Percentiles rank a stretch among this genome's conserved stretches.
Evolutionary conservation across 2,329 filamentous ascomycete species (phyloP).

Genomic region (Sclerotinia glacialis): DNA sequence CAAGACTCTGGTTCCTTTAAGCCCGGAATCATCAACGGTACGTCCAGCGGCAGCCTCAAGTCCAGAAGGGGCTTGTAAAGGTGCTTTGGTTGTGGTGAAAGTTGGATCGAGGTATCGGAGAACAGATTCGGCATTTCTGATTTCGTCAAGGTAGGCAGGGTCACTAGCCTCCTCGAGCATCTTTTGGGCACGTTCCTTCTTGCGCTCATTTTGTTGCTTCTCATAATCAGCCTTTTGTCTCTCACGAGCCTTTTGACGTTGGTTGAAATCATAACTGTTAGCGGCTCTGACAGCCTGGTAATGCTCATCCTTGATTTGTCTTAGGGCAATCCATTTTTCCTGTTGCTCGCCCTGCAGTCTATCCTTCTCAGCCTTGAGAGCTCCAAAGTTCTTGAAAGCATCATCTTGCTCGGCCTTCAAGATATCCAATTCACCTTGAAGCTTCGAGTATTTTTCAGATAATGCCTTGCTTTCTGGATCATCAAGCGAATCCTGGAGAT

Average conservation of each 20-base stretch:
- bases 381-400: conserved; percentile 82
- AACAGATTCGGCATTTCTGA: conserved; percentile 80
- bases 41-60: conserved; percentile 77
- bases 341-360: conserved; percentile 83
- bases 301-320: conserved; percentile 86
- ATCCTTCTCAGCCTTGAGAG: conserved; percentile 79
- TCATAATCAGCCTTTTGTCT: conserved; percentile 79
- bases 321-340: conserved; percentile 77
- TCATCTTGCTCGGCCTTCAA: conserved; percentile 93
- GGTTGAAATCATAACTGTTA: conserved; percentile 78
- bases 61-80: conserved; percentile 62
- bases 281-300: conserved; percentile 79
- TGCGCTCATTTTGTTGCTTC: conserved; percentile 66
- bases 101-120: conserved; percentile 88
- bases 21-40: conserved; percentile 76
- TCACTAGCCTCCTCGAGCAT: conserved; percentile 78
- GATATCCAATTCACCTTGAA: conserved; percentile 82
- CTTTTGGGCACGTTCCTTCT: conserved; percentile 72
- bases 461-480: conserved; percentile 88
- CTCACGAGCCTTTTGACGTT: conserved; percentile 72
- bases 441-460: conserved; percentile 78
- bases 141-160: conserved; percentile 89
- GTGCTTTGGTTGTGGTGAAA: conserved; percentile 62
- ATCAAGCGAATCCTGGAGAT: conserved; percentile 83
- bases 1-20: conserved; percentile 81